Conservation (phyloP, 2,329 filamentous ascomycete species). For the Blumeriella jaapii region DNA sequence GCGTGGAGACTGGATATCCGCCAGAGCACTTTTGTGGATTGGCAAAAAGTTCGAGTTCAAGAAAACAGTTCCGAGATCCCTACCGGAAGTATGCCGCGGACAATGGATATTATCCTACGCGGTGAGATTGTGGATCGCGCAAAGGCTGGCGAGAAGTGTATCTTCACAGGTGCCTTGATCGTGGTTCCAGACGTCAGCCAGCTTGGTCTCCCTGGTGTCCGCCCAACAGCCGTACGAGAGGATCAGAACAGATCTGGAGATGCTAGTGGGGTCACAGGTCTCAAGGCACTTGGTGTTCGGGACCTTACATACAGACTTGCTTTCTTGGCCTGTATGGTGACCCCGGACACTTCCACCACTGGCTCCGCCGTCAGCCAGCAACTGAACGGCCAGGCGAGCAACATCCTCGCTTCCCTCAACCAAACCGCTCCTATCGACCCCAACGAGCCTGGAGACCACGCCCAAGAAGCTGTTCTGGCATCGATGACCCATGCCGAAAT, state of each 20-base stretch:
- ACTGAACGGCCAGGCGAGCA: conserved; percentile 61
- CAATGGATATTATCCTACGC: conserved; percentile 91
- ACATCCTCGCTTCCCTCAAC: conserved; percentile 76
- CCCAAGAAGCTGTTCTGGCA: conserved; percentile 75
- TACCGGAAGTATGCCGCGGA: conserved; percentile 95
- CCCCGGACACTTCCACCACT: conserved; percentile 71
- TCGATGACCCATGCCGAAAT: conserved; percentile 82
- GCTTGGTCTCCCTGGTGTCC: conserved; percentile 75
- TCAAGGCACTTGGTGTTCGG: conserved; percentile 87
- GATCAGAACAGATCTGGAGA: conserved; percentile 69
- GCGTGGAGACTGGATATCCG: conserved; percentile 97
- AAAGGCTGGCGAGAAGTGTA: conserved; percentile 95
- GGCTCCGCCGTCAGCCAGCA: conserved; percentile 62
- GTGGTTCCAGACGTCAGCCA: conserved; percentile 96
- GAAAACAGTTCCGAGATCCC: conserved; percentile 98
- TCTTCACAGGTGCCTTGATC: conserved; percentile 92
- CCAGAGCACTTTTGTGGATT: conserved; percentile 96
- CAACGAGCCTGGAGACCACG: conserved; percentile 65
- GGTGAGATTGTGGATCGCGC: conserved; percentile 96
- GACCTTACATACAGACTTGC: conserved; percentile 92
- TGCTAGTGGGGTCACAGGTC: conserved; percentile 69
- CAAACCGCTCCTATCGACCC: conserved; percentile 57
- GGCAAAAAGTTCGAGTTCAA: conserved; percentile 97
- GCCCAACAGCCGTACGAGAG: conserved; percentile 75
- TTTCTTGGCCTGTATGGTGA: conserved; percentile 96